Conservation (phyloP, 495 filamentous ascomycete species). For the Rusavskia elegans region DNA sequence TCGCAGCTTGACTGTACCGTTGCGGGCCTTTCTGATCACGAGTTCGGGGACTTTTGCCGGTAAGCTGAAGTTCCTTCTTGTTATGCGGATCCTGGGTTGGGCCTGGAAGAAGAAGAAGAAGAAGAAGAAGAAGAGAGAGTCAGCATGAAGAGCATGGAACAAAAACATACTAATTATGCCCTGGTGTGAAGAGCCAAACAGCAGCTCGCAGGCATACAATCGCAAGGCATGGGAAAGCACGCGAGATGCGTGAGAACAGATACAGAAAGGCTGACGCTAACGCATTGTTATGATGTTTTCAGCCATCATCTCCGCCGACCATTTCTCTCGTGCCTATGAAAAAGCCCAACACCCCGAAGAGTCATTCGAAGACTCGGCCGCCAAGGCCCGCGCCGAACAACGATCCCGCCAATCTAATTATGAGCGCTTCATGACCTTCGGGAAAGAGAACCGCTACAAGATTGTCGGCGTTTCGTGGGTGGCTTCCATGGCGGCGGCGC, state of each 20-base stretch:
- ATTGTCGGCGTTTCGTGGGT: constrained; percentile 81
- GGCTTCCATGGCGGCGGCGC: constrained; percentile 59
- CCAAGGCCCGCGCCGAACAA: constrained; percentile 32
- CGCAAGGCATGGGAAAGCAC: not conserved
- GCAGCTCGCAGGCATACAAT: not conserved
- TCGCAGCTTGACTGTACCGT: constrained; percentile 65
- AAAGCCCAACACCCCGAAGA: constrained; percentile 44
- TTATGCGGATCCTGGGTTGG: not conserved
- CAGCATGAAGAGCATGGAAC: no score
- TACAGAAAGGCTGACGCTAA: not conserved
- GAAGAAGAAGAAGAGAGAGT: no score
- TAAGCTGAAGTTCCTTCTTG: constrained; percentile 9
- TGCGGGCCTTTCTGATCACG: constrained; percentile 81
- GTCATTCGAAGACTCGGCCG: constrained; percentile 48
- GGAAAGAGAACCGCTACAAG: constrained; percentile 68
- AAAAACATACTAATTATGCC: not conserved
- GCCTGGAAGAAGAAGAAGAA: not conserved
- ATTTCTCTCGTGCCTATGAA: constrained; percentile 61
- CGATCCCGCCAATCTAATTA: constrained; percentile 33
- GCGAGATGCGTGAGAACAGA: not conserved
- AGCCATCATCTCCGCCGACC: constrained; percentile 72
- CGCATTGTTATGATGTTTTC: not conserved
- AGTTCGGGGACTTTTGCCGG: constrained; percentile 67
- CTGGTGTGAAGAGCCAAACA: not conserved
- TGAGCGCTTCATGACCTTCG: constrained; percentile 41